phyloP scores from a whole-genome alignment of 371 early-diverging fungal species.

The Mortierella sp. region DNA sequence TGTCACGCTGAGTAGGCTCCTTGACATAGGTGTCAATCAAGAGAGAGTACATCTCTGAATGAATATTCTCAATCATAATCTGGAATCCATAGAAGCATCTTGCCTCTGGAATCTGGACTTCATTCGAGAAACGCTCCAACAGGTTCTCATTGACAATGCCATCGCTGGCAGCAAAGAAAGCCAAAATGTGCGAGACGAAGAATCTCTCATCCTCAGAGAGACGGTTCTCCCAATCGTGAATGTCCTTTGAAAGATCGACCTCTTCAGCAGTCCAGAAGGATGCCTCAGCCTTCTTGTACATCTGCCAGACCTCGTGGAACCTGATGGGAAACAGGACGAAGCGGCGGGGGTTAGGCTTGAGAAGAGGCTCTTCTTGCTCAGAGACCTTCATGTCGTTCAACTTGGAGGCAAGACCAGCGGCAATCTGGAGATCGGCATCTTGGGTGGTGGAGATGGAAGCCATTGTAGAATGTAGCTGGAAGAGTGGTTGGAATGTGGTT shows the following conservation, averaged over 20 bases:
- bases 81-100: conserved; percentile 99
- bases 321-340: conserved; percentile 97
- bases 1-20: conserved; percentile 88
- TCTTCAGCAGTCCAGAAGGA: conserved; percentile 99
- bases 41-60: conserved; percentile 99
- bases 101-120: conserved; percentile 99
- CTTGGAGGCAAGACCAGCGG: conserved; percentile 34
- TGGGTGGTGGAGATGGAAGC: conserved; percentile 33
- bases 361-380: conserved; percentile 59
- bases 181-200: conserved; percentile 98
- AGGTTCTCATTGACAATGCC: conserved; percentile 99
- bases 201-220: conserved; percentile 94
- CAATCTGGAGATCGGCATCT: conserved; percentile 44
- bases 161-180: conserved; percentile 99
- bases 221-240: conserved; percentile 93
- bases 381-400: conserved; percentile 31
- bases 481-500: no score
- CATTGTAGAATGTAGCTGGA: conserved; percentile 7
- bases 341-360: conserved; percentile 82
- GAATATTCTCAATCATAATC: conserved; percentile 99
- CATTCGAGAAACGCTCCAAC: conserved; percentile 95
- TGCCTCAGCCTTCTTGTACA: conserved; percentile 99
- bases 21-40: conserved; percentile 99
- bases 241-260: conserved; percentile 97
- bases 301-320: conserved; percentile 97